A percentile compares a stretch with the other conserved stretches of the same genome.
phyloP scores from a whole-genome alignment of 2,329 filamentous ascomycete genomes.

The Neoscytalidium dimidiatum region DNA sequence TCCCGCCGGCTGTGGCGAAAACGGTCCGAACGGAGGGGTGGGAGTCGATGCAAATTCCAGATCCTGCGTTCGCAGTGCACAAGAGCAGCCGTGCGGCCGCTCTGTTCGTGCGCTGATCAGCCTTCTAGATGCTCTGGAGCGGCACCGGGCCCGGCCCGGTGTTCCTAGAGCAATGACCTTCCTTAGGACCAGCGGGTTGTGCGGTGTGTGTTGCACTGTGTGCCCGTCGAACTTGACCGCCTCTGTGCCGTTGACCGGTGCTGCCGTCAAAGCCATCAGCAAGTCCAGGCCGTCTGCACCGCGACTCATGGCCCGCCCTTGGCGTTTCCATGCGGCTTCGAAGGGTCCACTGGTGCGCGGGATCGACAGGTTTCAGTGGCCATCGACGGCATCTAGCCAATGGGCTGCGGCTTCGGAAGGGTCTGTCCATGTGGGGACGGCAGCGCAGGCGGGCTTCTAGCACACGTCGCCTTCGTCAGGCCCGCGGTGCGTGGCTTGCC shows the following conservation, averaged over 20 bases:
- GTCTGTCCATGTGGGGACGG: slow-evolving; percentile 20
- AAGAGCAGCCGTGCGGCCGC: slow-evolving; percentile 17
- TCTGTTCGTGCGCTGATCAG: slow-evolving; percentile 18
- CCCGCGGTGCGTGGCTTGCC: slow-evolving; percentile 19
- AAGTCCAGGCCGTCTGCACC: slow-evolving; percentile 14
- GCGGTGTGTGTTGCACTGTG: slow-evolving; percentile 17
- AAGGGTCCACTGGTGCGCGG: slow-evolving; percentile 14
- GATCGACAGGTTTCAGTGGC: slow-evolving; percentile 16
- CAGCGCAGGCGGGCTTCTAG: slow-evolving; percentile 3
- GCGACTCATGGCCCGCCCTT: slow-evolving; percentile 12
- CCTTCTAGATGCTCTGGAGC: slow-evolving; percentile 20
- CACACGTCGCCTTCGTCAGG: slow-evolving; percentile 11
- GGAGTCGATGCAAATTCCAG: slow-evolving; percentile 20
- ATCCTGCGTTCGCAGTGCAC: slow-evolving; percentile 17
- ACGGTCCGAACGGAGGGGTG: slow-evolving; percentile 15
- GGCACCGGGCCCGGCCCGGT: slow-evolving; percentile 19
- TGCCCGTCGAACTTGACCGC: slow-evolving; percentile 16
- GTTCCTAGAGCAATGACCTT: slow-evolving; percentile 17
- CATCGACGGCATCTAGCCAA: slow-evolving; percentile 6
- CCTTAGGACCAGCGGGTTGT: slow-evolving; percentile 6
- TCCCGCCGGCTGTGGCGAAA: slow-evolving; percentile 19
- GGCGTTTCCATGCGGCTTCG: slow-evolving; percentile 17
- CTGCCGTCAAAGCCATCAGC: slow-evolving; percentile 3
- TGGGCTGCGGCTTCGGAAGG: slow-evolving; percentile 13
- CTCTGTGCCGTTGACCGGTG: slow-evolving; percentile 17